Base-by-base conservation (phyloP, 1,284 basidiomycete species). In the Moniliella sp. region DNA sequence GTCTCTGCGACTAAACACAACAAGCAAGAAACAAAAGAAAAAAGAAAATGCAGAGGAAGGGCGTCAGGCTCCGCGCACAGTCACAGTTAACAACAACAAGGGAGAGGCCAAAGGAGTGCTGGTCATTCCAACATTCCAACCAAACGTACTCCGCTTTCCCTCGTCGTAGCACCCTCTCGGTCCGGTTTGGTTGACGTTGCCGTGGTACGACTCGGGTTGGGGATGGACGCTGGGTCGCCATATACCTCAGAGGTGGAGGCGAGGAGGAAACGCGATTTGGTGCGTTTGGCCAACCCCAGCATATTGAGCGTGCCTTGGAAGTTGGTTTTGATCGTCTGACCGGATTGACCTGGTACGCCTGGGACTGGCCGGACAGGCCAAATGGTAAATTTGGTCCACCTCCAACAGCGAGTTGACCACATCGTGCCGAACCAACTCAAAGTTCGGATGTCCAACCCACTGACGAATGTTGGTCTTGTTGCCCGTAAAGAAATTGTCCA, bases 401-500 rank as follows among this genome's bases (percentile, higher is more conserved):
- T 52, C 49, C 27, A 47, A 28, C 18, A 52, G 35, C 5, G 47
- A 40, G 15, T 52, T 39, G 11, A 52, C 47, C 13, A 97, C 79
- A 62, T 97, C 88, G 63, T 94, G 88, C 38, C 88, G 74, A 43
- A 94, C 80, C 64, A 94, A 69, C 64, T 94, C 88, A 50, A 97
- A 97, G 66, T 93, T 93, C 39, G 88, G 88, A 63, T 97, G 88
- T 2, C 88, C 88, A 42, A 84, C 45, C 62, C 62, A 64, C 25
- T 62, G 60, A 5, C 52, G 43, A 2, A 93, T 74, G 31, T 83
- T 86, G 18, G 80, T 84, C 63, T 86, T 86, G 33, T 78, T 80
- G 13, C 88, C 88, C 14, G 86, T 93, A 67, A 94, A 94, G 62
- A 94, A 94, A 66, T 93, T 93, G 67, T 94, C 88, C 34, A 94